Percentiles rank a stretch among this genome's conserved stretches.
Conservation (phyloP, 2,329 filamentous ascomycete genomes). For the Juglanconis juglandina region DNA sequence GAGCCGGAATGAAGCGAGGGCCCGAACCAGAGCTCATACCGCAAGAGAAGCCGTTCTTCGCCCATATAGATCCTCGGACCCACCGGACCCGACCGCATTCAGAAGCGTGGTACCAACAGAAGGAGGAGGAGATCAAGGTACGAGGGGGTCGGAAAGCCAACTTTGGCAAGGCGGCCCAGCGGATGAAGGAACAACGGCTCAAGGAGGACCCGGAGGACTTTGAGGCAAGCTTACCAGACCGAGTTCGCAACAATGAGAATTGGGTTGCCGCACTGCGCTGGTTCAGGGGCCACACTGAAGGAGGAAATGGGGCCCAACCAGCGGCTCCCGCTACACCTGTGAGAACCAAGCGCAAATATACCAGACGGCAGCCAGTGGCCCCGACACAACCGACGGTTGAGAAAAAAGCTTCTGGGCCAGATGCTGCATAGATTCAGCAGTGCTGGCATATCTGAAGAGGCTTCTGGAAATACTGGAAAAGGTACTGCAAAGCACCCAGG, state of each 20-base stretch:
- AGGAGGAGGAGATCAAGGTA: constrained; percentile 46
- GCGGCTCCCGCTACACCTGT: constrained; percentile 7
- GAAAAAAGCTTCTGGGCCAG: neutral
- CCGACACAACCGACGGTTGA: neutral
- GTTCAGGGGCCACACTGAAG: constrained; percentile 7
- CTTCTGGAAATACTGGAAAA: no score
- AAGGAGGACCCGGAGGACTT: constrained; percentile 20
- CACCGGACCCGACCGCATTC: constrained; percentile 44
- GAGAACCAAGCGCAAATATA: constrained; percentile 11
- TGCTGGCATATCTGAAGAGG: no score
- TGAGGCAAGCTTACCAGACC: constrained; percentile 38
- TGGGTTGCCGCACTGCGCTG: constrained; percentile 42
- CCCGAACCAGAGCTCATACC: constrained; percentile 7
- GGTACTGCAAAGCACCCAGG: no score
- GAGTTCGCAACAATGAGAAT: constrained; percentile 40
- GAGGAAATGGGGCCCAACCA: neutral
- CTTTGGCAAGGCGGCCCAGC: constrained; percentile 43
- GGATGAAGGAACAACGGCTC: constrained; percentile 32
- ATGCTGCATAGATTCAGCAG: neutral
- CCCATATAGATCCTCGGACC: constrained; percentile 48
- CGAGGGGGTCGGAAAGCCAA: constrained; percentile 49
- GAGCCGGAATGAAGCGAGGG: constrained; percentile 14
- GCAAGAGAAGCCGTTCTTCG: constrained; percentile 35
- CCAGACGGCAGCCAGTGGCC: constrained; percentile 9
- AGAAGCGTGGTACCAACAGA: constrained; percentile 43